Conservation (phyloP, 2,329 filamentous ascomycete genomes). For the Diaporthe caulivora region DNA sequence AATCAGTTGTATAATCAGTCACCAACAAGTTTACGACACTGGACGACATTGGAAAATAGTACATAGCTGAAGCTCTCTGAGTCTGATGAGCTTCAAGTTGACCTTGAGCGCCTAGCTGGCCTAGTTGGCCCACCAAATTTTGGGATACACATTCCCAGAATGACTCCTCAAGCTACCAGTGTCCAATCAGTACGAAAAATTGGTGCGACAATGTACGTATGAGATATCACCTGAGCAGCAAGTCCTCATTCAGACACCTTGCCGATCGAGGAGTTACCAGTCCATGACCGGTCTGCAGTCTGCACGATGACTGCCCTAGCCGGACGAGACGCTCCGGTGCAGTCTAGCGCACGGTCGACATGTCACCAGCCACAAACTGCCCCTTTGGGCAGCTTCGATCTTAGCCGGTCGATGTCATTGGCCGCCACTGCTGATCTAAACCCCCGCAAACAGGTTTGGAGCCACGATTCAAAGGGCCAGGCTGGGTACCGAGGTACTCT, state of each 20-base stretch:
- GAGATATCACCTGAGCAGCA: neutral
- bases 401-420: neutral
- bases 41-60: neutral
- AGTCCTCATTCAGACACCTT: neutral
- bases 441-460: constrained; percentile 29
- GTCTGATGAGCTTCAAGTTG: no score
- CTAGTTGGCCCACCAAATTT: no score
- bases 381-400: constrained; percentile 3
- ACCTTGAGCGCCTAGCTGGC: neutral
- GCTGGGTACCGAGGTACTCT: neutral
- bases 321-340: neutral
- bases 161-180: no score
- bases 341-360: constrained; percentile 1
- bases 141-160: no score
- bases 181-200: neutral
- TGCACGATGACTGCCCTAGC: neutral
- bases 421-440: constrained; percentile 14
- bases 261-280: neutral
- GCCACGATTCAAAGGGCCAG: neutral
- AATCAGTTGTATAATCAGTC: neutral
- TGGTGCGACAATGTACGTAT: neutral
- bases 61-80: neutral
- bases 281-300: neutral
- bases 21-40: neutral
- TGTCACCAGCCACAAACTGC: constrained; percentile 23